Evolutionary conservation across 352 stramenopile genomes (phyloP).

Genomic region (Globisporangium cederbergense): DNA sequence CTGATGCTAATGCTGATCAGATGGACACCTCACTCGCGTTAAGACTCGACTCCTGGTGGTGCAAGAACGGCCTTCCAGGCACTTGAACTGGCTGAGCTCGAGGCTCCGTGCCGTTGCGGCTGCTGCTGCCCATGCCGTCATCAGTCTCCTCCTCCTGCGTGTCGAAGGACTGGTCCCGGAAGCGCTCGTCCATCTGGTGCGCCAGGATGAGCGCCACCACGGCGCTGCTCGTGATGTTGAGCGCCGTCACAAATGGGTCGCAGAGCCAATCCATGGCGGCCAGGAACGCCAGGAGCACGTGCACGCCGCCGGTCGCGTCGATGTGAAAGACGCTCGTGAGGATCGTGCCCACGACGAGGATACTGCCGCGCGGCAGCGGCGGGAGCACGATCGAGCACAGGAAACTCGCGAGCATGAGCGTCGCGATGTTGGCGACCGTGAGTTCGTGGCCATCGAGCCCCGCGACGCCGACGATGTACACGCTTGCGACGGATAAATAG

Average conservation of each 20-base stretch:
- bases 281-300: constrained; percentile 38
- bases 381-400: constrained; percentile 36
- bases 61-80: not conserved
- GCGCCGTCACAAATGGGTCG: constrained; percentile 43
- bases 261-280: constrained; percentile 53
- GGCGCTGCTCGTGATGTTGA: constrained; percentile 53
- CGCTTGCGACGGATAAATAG: constrained; percentile 42
- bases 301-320: constrained; percentile 15
- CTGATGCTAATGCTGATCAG: not conserved
- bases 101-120: not conserved
- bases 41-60: constrained; percentile 15
- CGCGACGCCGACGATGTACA: constrained; percentile 40
- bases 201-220: constrained; percentile 52
- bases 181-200: constrained; percentile 40
- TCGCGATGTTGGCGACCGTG: constrained; percentile 23
- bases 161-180: constrained; percentile 25
- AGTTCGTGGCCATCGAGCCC: constrained; percentile 21
- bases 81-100: not conserved
- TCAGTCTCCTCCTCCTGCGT: constrained; percentile 33
- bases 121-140: constrained; percentile 17
- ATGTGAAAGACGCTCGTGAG: constrained; percentile 50
- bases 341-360: constrained; percentile 35
- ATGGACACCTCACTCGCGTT: constrained; percentile 13
- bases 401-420: constrained; percentile 35
- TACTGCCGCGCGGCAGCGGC: constrained; percentile 35